These are phyloP conservation scores for Trypanosomatidae sp. DNA, from an alignment of 208 protist species.

Conservation along the genomic window DNA sequence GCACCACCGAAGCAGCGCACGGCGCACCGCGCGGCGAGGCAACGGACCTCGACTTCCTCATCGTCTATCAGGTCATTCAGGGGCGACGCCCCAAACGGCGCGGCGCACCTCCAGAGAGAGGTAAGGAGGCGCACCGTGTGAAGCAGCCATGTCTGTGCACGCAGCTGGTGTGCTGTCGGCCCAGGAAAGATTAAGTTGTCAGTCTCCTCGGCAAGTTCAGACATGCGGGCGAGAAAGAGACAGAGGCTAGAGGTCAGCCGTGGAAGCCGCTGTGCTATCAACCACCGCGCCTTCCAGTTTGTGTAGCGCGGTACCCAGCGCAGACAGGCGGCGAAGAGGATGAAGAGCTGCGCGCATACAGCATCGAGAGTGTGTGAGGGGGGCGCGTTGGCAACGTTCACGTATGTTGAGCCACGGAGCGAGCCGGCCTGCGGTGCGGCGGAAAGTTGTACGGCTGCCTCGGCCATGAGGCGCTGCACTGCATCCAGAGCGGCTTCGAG, in stretches of 20 bases:
- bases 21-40: conserved; percentile 34
- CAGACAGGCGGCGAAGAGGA: conserved; percentile 41
- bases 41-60: conserved; percentile 72
- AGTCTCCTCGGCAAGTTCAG: conserved; percentile 1
- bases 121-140: conserved; percentile 31
- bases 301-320: conserved; percentile 40
- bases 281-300: conserved; percentile 68
- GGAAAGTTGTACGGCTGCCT: conserved; percentile 34
- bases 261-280: conserved; percentile 53
- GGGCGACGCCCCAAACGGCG: conserved; percentile 18
- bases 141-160: conserved; percentile 11
- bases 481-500: conserved; percentile 53
- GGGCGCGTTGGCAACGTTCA: neutral
- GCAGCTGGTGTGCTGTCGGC: conserved; percentile 1
- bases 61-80: conserved; percentile 37
- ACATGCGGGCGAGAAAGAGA: conserved; percentile 32
- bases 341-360: conserved; percentile 32
- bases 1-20: conserved; percentile 34
- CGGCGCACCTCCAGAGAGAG: conserved; percentile 27
- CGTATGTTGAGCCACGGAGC: neutral
- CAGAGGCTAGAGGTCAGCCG: conserved; percentile 41
- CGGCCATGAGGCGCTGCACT: conserved; percentile 45
- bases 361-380: neutral
- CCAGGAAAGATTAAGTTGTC: neutral
- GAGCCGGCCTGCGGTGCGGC: neutral